Base-by-base conservation (phyloP, 225 moss, liverwort and hornwort species). In the Takakia lepidozioides region DNA sequence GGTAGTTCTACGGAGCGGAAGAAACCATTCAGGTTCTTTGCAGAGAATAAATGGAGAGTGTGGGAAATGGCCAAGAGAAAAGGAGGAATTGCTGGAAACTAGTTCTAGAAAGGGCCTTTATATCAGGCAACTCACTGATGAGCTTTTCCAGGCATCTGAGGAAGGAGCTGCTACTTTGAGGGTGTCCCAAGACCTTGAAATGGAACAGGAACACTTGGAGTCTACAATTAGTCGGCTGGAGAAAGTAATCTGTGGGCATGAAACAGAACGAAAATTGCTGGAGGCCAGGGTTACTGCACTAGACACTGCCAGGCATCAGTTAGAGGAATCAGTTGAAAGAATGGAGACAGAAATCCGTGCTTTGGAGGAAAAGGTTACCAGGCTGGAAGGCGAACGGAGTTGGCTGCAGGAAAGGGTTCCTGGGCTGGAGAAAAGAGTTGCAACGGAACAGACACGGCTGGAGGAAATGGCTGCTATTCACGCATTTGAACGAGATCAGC, bases 361-460 rank as follows among this genome's bases (percentile, higher is more conserved):
- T 24, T 52, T 79, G 66, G 62, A 74, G 64, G 67, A 74, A 41
- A 74, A 74, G 70, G 74, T 80, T 19, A 63, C 67, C 17, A 80
- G 74, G 70, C 79, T 80, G 27, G 79, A 80, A 60, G 74, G 79
- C 49, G 74, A 80, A 43, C 66, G 74, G 51, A 74, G 74, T 58
- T 80, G 79, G 79, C 60, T 80, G 46, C 63, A 74, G 60, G 74
- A 80, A 56, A 70, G 74, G 47, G 74, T 80, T 54, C 74, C 79
- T 51, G 79, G 79, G 54, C 59, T 80, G 56, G 79, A 74, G 61
- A 80, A 80, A 57, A 74, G 67, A 61, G 70, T 74, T 56, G 74
- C 79, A 14, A 74, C 79, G n/a, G 79, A 80, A 63, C 79, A 80
- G 67, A 80, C 74, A 32, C 70, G 70, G 46, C 59, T 80, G 21